phyloP scores from a whole-genome alignment of 2,329 filamentous ascomycete species.

The Trichoderma sp. region DNA sequence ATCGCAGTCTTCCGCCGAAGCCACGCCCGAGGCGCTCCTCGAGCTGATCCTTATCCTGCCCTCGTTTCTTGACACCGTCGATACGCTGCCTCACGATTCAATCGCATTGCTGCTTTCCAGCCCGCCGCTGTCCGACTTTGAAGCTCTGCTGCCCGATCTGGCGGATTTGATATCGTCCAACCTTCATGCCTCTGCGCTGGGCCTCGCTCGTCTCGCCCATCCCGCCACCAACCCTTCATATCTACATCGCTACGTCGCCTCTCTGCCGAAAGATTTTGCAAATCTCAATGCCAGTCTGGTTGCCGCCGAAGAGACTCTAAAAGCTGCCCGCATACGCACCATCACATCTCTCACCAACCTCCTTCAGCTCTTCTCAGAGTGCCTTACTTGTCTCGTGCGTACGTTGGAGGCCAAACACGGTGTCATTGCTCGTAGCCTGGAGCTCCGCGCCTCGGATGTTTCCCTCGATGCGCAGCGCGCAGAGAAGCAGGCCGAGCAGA shows the following conservation, averaged over 20 bases:
- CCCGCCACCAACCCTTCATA: slow-evolving; percentile 58
- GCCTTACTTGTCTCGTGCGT: slow-evolving; percentile 51
- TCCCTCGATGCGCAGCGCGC: slow-evolving; percentile 49
- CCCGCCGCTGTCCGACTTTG: slow-evolving; percentile 54
- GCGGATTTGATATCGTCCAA: slow-evolving; percentile 51
- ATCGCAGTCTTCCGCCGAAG: slow-evolving; percentile 28
- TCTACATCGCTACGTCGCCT: slow-evolving; percentile 61
- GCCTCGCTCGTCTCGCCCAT: slow-evolving; percentile 53
- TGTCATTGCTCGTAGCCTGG: slow-evolving; percentile 53
- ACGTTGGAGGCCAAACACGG: slow-evolving; percentile 60
- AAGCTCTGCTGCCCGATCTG: slow-evolving; percentile 53
- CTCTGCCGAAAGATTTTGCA: slow-evolving; percentile 48
- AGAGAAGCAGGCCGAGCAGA: slow-evolving; percentile 44
- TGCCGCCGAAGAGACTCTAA: slow-evolving; percentile 41
- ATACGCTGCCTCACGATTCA: slow-evolving; percentile 44
- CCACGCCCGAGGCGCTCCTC: slow-evolving; percentile 51
- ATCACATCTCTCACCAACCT: slow-evolving; percentile 45
- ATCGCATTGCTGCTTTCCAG: slow-evolving; percentile 52
- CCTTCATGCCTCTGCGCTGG: slow-evolving; percentile 54
- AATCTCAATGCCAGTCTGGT: slow-evolving; percentile 43
- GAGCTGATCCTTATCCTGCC: slow-evolving; percentile 61
- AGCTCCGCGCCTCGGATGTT: slow-evolving; percentile 54
- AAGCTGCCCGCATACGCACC: slow-evolving; percentile 45
- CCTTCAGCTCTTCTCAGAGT: slow-evolving; percentile 46
- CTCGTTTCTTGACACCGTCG: slow-evolving; percentile 47